These are phyloP conservation scores for Hamamelis virginiana DNA, from an alignment of 164 flowering plant genomes.

Conservation along the genomic window DNA sequence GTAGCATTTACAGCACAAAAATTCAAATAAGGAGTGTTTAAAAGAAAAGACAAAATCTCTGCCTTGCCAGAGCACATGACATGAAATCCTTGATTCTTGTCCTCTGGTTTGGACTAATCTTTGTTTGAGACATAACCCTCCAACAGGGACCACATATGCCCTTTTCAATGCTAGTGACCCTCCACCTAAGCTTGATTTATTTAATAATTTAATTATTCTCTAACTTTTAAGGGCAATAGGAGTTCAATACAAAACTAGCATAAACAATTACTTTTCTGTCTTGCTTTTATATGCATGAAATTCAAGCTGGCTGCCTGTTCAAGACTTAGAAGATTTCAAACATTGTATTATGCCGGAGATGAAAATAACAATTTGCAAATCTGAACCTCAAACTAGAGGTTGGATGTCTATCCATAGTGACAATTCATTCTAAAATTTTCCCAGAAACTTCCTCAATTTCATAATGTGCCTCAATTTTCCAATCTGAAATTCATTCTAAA, in stretches of 20 bases:
- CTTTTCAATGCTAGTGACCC: not conserved
- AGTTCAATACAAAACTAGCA: not conserved
- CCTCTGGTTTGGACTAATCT: conserved; percentile 17
- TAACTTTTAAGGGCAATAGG: not conserved
- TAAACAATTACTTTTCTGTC: not conserved
- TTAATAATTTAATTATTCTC: not conserved
- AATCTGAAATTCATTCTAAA: not conserved
- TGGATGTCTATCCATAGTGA: not conserved
- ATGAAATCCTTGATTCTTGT: conserved; percentile 13
- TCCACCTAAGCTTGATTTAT: not conserved
- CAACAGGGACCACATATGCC: conserved; percentile 27
- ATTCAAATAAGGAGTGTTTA: not conserved
- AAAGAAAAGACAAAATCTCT: conserved; percentile 6
- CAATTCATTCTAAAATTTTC: not conserved
- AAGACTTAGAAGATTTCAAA: not conserved
- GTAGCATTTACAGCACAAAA: conserved; percentile 8
- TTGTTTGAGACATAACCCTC: conserved; percentile 10
- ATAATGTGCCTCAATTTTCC: too few relatives aligned
- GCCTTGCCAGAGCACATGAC: conserved; percentile 2
- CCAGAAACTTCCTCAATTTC: too few relatives aligned
- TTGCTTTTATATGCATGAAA: not conserved
- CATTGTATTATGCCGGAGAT: not conserved
- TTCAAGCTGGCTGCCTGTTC: not conserved
- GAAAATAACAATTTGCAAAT: not conserved
- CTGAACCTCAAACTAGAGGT: not conserved